Evolutionary conservation across 371 early-diverging fungal genomes (phyloP), one percentile per base, ranked within the genome.

Genomic region (Rozella allomycis): DNA sequence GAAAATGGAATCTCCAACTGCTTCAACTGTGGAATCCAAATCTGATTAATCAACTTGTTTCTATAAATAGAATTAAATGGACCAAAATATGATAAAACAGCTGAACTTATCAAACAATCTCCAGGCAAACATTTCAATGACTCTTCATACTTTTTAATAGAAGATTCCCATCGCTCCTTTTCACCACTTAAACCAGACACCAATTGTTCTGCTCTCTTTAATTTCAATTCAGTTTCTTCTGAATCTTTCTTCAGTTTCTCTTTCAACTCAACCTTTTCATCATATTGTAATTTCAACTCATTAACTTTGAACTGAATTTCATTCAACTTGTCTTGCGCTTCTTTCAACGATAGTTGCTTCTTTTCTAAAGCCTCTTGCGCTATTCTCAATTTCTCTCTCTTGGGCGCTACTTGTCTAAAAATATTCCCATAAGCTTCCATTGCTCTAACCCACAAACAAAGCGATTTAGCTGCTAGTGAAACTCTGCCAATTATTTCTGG

Each of bases 381-480:
- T 3, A 47, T 16, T 14, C 60, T 39, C 13, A 64, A 45, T 40
- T 58, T 62, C 33, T 64, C 65, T 28, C 54, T 47, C 43, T 64
- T 64, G 5, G 65, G 65, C 2, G 62, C 65, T 0, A 64, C 63
- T 34, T 55, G 54, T 7, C 65, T 33, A 38, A 47, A 62, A 20
- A 64, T 62, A 30, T 47, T 49, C 21, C 62, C 61, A 39, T 64
- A 64, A 0, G 50, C 60, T 38, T 64, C 65, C 59, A 64, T 62
- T 2, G 65, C 65, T 4, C 47, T 25, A 2, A 60, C 65, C 65
- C 65, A 64, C 60, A 62, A 50, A 37, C 65, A 64, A 2, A 64
- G 53, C 2, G 55, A 54, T 34, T 64, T 64, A 12, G 65, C 52
- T 0, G 65, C 65, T 2, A 55, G 52, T 13, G 62, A 59, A 4